Conservation (phyloP, 2,329 filamentous ascomycete species). For the Cryphonectria parasitica region DNA sequence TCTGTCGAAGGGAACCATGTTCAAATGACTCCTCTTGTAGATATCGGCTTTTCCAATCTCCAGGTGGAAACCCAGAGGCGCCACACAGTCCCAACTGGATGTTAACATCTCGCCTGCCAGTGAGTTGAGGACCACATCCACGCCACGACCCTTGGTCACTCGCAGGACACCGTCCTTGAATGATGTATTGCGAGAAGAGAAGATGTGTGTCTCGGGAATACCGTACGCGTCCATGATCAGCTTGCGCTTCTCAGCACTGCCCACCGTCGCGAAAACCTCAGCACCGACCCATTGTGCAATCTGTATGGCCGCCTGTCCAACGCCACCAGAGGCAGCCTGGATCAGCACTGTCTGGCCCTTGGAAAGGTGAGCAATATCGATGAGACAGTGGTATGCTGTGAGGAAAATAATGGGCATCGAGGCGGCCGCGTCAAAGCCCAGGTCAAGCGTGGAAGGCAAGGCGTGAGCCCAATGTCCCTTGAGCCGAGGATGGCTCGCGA, state of each 20-base stretch:
- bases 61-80: constrained; percentile 38
- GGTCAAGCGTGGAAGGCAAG: constrained; percentile 21
- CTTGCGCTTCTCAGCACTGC: constrained; percentile 38
- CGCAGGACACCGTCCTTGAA: constrained; percentile 22
- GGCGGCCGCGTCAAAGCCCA: constrained; percentile 26
- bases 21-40: constrained; percentile 37
- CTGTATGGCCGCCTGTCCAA: constrained; percentile 48
- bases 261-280: constrained; percentile 46
- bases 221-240: constrained; percentile 40
- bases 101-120: constrained; percentile 35
- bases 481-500: constrained; percentile 30
- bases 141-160: constrained; percentile 23
- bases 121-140: constrained; percentile 30
- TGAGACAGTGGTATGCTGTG: constrained; percentile 46
- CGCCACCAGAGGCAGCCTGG: constrained; percentile 46
- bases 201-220: constrained; percentile 43
- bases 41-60: constrained; percentile 40
- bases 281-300: constrained; percentile 43
- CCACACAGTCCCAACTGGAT: constrained; percentile 38
- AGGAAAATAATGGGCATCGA: constrained; percentile 28
- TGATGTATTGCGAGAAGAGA: constrained; percentile 32
- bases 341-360: constrained; percentile 43
- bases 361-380: constrained; percentile 36
- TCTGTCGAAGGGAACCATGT: constrained; percentile 41
- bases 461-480: constrained; percentile 15